Base-by-base conservation (phyloP, 2,329 filamentous ascomycete genomes). In the Emmonsiellopsis sp. region DNA sequence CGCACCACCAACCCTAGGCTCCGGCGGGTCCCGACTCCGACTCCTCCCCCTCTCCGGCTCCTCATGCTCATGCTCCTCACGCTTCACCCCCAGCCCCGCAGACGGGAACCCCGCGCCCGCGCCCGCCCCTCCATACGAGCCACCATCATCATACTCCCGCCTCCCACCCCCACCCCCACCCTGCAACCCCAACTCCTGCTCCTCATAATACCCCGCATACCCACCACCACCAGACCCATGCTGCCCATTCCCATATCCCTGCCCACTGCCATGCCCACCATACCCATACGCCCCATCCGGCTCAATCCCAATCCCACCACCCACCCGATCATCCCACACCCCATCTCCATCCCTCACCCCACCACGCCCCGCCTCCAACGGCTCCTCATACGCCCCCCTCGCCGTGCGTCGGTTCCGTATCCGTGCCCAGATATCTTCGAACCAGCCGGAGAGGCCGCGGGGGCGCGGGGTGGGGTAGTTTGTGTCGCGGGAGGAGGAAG, bases 261-360 rank as follows among this genome's bases (percentile, higher is more conserved):
- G 20, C 20, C 91, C 87, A 66, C 94, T 89, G 1, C 64, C 91
- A 26, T 26, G 20, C 20, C 91, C 87, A 66, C 94, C 89, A 1
- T 87, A 87, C 63, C 93, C 89, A 16, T 52, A 45, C 89, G 78
- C 56, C n/a, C 56, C 56, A 38, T 57, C 57, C 3, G 83, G 76
- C 1, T 84, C 82, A 67, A 86, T 84, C 20, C 82, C 82, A 52
- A 80, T 70, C 52, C 77, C 75, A 53, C 74, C 72, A 45, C 73
- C 72, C 35, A 68, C 58, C 16, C 63, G 63, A 52, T 68, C 69
- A 10, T 26, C 42, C 15, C 43, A 87, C 65, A 94, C 89, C 40
- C 64, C 58, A 43, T 47, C 40, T 41, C 62, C 61, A 54, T 63
- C 61, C 37, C 60, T 4, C 26, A 5, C 58, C 13, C 65, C 50